These are phyloP conservation scores for Panus rudis DNA, from an alignment of 768 basidiomycete species.

Conservation along the genomic window DNA sequence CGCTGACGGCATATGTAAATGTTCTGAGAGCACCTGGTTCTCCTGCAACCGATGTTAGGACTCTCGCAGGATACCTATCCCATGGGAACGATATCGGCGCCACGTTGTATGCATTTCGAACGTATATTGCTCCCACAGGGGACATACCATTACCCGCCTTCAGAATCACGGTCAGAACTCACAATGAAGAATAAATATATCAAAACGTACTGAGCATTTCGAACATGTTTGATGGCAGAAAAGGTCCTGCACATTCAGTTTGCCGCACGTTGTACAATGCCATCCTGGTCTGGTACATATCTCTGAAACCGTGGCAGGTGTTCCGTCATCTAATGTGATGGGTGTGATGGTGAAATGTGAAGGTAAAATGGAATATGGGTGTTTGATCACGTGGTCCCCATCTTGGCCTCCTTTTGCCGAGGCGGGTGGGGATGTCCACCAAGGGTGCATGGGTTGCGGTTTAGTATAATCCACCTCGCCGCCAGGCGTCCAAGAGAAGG, in stretches of 20 bases:
- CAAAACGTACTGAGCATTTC: constrained; percentile 7
- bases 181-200: neutral
- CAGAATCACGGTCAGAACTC: neutral
- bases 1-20: constrained; percentile 3
- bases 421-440: constrained; percentile 2
- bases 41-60: neutral
- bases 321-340: neutral
- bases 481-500: constrained; percentile 7
- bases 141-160: constrained; percentile 7
- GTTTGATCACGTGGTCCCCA: neutral
- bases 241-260: constrained; percentile 9
- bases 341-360: constrained; percentile 1
- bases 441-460: constrained; percentile 2
- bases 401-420: neutral
- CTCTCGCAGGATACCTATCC: constrained; percentile 6
- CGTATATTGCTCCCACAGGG: constrained; percentile 7
- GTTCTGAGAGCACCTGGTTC: neutral
- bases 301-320: constrained; percentile 3
- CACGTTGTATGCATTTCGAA: constrained; percentile 10
- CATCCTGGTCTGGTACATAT: constrained; percentile 4
- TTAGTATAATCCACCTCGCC: constrained; percentile 3
- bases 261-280: constrained; percentile 10
- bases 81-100: constrained; percentile 3
- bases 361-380: constrained; percentile 11
- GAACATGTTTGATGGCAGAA: constrained; percentile 9